Base-by-base conservation (phyloP, 139 green algal genomes). In the Ettlia oleoabundans region DNA sequence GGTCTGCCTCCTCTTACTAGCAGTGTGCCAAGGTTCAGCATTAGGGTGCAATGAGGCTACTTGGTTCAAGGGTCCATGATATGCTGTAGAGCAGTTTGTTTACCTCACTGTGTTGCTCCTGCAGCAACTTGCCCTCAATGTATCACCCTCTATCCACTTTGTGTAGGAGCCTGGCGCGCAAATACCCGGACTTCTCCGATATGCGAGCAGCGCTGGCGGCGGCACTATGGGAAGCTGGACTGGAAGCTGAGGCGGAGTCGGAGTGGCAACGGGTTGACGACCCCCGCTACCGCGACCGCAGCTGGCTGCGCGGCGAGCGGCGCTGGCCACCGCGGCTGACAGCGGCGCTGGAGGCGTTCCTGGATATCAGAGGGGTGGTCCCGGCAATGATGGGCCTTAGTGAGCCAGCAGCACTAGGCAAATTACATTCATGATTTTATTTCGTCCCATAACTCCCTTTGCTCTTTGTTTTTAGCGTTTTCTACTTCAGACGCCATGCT, bases 101-200 rank as follows among this genome's bases (percentile, higher is more conserved):
- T 38, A 40, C 26, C 4, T 38, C 24, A 10, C 26, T 37, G 15
- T 10, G 10, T 37, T 67, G 61, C 47, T n/a, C 47, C 47, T 58
- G 47, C 15, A 15, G 10, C 61, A 37, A 9, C 61, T 32, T 10
- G 1, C 30, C 3, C 28, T 22, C 30, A 26, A 3, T 35, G 35
- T 13, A 9, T 10, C 24, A 26, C 1, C 40, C 40, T 75, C 40
- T 40, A 6, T 51, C 37, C 2, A 13, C 19, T 52, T 3, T n/a
- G 13, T 76, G 79, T 80, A 90, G 86, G 55, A 73, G 71, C 1
- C 86, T 98, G 63, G 81, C 97, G 78, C 87, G 94, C 63, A 82
- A 91, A 1, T 98, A 96, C 87, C 90, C 92, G 1, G 89, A 94
- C 93, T 88, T 97, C 71, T 35, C 78, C 8, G 95, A 98, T 85